Evolutionary conservation across 2,329 filamentous ascomycete genomes (phyloP).

Genomic region (Biscogniauxia marginata): DNA sequence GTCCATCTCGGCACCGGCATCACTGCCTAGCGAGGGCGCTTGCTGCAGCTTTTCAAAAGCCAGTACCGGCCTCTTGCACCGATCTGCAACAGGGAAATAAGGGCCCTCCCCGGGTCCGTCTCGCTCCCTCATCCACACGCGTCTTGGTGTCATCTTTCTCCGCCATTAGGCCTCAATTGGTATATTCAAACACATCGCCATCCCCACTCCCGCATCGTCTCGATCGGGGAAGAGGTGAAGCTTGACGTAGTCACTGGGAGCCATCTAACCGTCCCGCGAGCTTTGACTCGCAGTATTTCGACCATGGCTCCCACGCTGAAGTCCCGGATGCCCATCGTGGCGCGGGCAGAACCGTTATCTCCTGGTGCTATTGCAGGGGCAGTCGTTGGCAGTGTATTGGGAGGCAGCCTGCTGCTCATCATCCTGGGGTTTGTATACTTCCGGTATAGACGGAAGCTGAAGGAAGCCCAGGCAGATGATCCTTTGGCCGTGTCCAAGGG

Average conservation of each 20-base stretch:
- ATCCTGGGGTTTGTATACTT: constrained; percentile 35
- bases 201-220: background rate
- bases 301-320: constrained; percentile 21
- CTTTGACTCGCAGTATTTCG: constrained; percentile 11
- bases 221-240: background rate
- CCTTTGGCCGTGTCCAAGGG: constrained; percentile 18
- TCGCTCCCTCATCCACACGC: background rate
- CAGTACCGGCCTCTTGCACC: background rate
- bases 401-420: constrained; percentile 28
- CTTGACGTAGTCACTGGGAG: background rate
- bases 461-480: constrained; percentile 22
- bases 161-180: background rate
- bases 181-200: constrained; percentile 1
- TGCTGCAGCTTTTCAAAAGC: background rate
- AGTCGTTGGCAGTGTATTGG: constrained; percentile 32
- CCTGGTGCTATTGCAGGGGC: constrained; percentile 32
- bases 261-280: constrained; percentile 4
- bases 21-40: background rate
- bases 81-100: background rate
- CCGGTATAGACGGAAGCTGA: constrained; percentile 27
- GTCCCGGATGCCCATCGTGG: constrained; percentile 18
- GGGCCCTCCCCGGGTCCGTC: background rate
- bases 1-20: background rate
- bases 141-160: constrained; percentile 1
- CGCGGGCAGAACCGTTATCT: constrained; percentile 26